A percentile compares a stretch with the other conserved stretches of the same genome.
phyloP scores from a whole-genome alignment of 352 stramenopile species.

The Pythium aphanidermatum region DNA sequence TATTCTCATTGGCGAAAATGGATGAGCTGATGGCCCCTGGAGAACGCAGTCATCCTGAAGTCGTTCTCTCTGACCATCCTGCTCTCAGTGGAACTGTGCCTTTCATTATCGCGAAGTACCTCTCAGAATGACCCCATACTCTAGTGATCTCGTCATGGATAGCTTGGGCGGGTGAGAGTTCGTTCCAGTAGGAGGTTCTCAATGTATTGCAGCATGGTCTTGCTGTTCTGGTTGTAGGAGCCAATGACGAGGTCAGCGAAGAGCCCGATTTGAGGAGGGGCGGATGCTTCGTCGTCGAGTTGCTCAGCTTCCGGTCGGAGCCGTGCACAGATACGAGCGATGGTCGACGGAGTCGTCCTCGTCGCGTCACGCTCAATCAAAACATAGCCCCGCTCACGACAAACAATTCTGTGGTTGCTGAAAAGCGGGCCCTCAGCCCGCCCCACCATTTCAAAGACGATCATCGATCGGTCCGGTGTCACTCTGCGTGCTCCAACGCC shows the following conservation, averaged over 20 bases:
- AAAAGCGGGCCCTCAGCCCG: background rate
- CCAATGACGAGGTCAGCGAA: slow-evolving; percentile 4
- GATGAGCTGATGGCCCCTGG: too few relatives aligned
- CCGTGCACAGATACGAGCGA: slow-evolving; percentile 1
- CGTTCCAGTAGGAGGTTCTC: slow-evolving; percentile 8
- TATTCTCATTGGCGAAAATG: too few relatives aligned
- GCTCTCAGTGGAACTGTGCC: too few relatives aligned
- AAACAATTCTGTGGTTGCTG: background rate
- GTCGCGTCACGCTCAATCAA: background rate
- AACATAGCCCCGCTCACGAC: background rate
- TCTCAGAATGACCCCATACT: background rate
- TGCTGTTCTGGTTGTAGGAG: slow-evolving; percentile 7
- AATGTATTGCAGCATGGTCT: slow-evolving; percentile 3
- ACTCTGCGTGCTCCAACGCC: background rate
- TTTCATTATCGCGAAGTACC: background rate
- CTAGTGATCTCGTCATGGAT: background rate
- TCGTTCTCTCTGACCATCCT: too few relatives aligned
- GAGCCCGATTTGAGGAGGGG: background rate
- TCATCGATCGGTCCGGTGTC: background rate
- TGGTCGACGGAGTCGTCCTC: background rate
- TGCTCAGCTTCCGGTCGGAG: slow-evolving; percentile 1
- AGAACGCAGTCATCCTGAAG: too few relatives aligned
- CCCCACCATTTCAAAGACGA: slow-evolving; percentile 4
- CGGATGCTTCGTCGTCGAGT: background rate
- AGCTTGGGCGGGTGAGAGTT: background rate